A percentile compares a stretch with the other conserved stretches of the same genome.
Evolutionary conservation across 768 basidiomycete species (phyloP).

Genomic region (Clathrus columnatus): DNA sequence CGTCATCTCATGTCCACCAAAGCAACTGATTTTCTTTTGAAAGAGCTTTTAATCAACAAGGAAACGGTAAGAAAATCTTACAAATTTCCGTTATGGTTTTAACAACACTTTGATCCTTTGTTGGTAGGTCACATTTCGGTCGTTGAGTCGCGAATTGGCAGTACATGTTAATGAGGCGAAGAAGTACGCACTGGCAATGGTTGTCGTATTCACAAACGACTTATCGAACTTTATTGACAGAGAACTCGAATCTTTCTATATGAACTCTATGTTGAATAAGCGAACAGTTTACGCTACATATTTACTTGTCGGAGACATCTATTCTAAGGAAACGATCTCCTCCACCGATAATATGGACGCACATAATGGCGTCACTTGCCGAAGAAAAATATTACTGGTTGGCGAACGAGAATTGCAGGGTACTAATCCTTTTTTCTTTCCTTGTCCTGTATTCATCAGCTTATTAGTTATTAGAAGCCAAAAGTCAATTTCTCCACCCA

Average conservation of each 20-base stretch:
- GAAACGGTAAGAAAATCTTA: constrained; percentile 32
- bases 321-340: neutral
- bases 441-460: neutral
- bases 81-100: neutral
- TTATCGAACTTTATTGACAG: constrained; percentile 27
- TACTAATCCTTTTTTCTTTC: constrained; percentile 29
- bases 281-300: constrained; percentile 57
- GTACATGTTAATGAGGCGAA: constrained; percentile 76
- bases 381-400: constrained; percentile 47
- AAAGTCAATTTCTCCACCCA: constrained; percentile 43
- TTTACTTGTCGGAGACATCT: constrained; percentile 49
- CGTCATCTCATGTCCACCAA: too few relatives aligned
- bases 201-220: neutral
- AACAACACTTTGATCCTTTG: neutral
- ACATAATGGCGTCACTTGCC: constrained; percentile 30
- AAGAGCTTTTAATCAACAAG: constrained; percentile 37
- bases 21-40: constrained; percentile 35
- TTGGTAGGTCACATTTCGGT: constrained; percentile 67
- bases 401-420: constrained; percentile 58
- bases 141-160: constrained; percentile 58
- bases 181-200: constrained; percentile 37
- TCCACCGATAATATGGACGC: constrained; percentile 36
- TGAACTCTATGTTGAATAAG: constrained; percentile 31
- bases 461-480: constrained; percentile 29
- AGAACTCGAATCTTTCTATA: constrained; percentile 53